phyloP scores from a whole-genome alignment of 2,329 filamentous ascomycete species.

The Bertia moriformis region DNA sequence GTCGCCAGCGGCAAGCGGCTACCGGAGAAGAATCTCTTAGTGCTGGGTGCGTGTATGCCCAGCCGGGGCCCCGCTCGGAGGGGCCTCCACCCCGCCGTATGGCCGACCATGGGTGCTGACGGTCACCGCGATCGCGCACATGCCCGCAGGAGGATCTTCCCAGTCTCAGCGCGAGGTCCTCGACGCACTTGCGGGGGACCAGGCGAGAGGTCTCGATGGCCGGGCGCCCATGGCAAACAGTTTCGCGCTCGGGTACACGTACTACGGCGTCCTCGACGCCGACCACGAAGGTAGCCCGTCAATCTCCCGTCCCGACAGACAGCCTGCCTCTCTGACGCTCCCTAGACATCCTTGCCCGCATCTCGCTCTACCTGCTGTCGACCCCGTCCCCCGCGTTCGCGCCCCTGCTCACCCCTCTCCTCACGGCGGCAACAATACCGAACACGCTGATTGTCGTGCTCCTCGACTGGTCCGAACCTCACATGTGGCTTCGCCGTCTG shows the following conservation, averaged over 20 bases:
- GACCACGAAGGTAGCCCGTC: conserved; percentile 65
- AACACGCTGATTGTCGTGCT: conserved; percentile 80
- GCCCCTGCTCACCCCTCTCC: conserved; percentile 66
- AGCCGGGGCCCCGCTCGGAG: conserved; percentile 1
- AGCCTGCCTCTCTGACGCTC: conserved; percentile 12
- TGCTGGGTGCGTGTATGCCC: conserved; percentile 51
- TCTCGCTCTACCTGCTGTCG: conserved; percentile 80
- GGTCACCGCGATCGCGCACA: background rate
- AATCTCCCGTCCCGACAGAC: background rate
- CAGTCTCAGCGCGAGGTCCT: conserved; percentile 77
- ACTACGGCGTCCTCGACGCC: conserved; percentile 83
- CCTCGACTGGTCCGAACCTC: conserved; percentile 90
- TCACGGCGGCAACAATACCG: conserved; percentile 70
- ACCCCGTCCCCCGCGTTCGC: conserved; percentile 71
- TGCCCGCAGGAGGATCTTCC: conserved; percentile 54
- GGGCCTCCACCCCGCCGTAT: background rate
- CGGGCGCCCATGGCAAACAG: conserved; percentile 74
- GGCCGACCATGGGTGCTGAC: conserved; percentile 2
- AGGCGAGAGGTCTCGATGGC: conserved; percentile 32
- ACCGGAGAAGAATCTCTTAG: conserved; percentile 79
- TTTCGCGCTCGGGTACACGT: conserved; percentile 86
- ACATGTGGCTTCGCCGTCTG: conserved; percentile 79
- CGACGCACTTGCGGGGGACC: conserved; percentile 42
- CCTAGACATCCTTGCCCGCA: conserved; percentile 71
- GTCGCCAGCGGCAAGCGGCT: conserved; percentile 81